Base-by-base conservation (phyloP, 2,329 filamentous ascomycete genomes). In the Neopestalotiopsis sp. region DNA sequence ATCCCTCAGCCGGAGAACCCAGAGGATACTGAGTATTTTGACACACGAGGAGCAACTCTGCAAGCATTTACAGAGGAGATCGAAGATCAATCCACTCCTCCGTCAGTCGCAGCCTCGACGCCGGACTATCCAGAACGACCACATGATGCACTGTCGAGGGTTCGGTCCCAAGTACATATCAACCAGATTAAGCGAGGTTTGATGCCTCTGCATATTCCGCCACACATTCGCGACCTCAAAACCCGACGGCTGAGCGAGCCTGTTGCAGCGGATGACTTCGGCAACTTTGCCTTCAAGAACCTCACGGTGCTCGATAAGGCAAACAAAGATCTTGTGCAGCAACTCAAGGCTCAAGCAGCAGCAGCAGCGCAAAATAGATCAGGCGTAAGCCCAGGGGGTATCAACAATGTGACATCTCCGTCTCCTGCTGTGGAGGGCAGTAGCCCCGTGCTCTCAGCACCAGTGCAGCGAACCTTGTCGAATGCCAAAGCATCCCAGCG, bases 291-390 rank as follows among this genome's bases (percentile, higher is more conserved):
- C 52, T 99, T 97, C 86, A 99, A 99, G 83, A 99, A 99, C 75
- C 83, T 99, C 63, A 95, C 95, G 0, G 95, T 98, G 24, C 86
- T 99, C 20, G 96, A 98, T 76, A 98, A 98, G 80, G 96, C 96
- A 67, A 99, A 99, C 81, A 99, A 99, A 78, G 96, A 99, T 75
- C 94, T 98, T 38, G 97, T 99, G 40, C 95, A 98, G 75, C 98
- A 98, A 79, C 85, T 99, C 68, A 91, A 95, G 12, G 94, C 95
- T 28, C 95, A 98, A 80, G 95, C 96, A 3, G 87, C 98, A 83
- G 94, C 89, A 2, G 94, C 89, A 2, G 81, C 89, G 3, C 89
- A 91, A 73, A 88, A 80, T 75, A 90, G 91, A 42, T 78, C 83
- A 4, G 78, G 80, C 4, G 75, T 81, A 40, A 87, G 84, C 69